Base-by-base conservation (phyloP, 495 filamentous ascomycete genomes). In the Neurospora africana region DNA sequence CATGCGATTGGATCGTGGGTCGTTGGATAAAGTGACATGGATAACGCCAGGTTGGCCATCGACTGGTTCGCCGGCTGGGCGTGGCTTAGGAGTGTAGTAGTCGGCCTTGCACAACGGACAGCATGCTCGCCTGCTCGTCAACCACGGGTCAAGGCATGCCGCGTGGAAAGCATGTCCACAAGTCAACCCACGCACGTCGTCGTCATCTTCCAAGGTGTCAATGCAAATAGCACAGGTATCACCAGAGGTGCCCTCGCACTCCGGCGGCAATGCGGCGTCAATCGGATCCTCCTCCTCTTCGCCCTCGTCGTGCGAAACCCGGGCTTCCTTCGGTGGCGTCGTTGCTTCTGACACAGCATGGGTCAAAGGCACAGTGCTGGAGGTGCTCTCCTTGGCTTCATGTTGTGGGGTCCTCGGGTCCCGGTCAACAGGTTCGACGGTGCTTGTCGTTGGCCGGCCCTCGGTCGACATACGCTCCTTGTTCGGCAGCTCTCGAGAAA, bases 131-230 rank as follows among this genome's bases (percentile, higher is more conserved):
- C 95, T 86, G 76, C 89, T 92, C 2, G 95, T 99, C 70, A 99
- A 84, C 95, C 95, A 99, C 13, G 96, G 95, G 76, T 99, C 95
- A 23, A 99, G 87, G 81, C 95, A 99, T 30, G 87, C 88, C 67
- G 92, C 91, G 81, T 99, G 95, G 86, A 98, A 99, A 73, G 95
- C 94, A 80, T 98, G 96, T 39, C 94, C 94, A 76, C 95, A 98
- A 15, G 93, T 93, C 47, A 99, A 82, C 35, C 95, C 95, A 71
- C 95, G 92, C 44, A 99, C 91, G 81, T 98, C 94, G 78, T 98
- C 95, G 76, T 98, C 91, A 69, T 97, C 93, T 77, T 99, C 95
- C 39, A 99, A 87, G 0, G 87, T 90, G 75, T 99, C 95, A 74
- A 99, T 90, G 78, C 95, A 99, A 74, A 99, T 99, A 21, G 95